Conservation (phyloP, 257 asterid genomes). For the Eustoma russellianum region DNA sequence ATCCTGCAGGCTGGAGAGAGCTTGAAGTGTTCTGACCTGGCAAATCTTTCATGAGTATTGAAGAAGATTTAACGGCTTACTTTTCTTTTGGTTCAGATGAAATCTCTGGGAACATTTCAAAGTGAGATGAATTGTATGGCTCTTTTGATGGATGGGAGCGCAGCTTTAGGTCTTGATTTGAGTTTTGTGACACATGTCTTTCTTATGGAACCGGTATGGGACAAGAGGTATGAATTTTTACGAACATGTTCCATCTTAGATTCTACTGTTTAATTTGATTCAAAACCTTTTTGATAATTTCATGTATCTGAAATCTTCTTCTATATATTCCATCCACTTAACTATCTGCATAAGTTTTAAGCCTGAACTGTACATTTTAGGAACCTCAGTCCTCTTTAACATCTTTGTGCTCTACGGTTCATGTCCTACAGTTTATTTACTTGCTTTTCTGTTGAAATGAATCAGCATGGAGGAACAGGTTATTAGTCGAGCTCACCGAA, state of each 20-base stretch:
- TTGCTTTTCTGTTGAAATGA: neutral
- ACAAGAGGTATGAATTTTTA: slow-evolving; percentile 57
- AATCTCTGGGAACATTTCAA: slow-evolving; percentile 74
- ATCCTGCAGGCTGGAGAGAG: too few species aligned
- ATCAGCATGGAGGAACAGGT: slow-evolving; percentile 98
- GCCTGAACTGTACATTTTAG: neutral
- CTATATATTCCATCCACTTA: neutral
- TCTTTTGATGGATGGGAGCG: slow-evolving; percentile 98
- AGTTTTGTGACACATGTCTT: slow-evolving; percentile 91
- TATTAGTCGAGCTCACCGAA: slow-evolving; percentile 97
- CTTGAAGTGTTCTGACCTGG: too few species aligned
- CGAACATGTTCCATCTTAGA: neutral
- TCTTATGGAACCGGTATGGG: slow-evolving; percentile 99
- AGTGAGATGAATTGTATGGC: slow-evolving; percentile 85
- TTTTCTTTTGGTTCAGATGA: slow-evolving; percentile 43
- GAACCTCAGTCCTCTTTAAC: too few species aligned
- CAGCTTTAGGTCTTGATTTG: slow-evolving; percentile 97
- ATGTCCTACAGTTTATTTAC: neutral
- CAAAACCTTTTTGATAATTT: neutral
- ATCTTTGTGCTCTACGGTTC: neutral
- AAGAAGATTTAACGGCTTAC: too few species aligned
- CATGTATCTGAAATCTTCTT: too few species aligned
- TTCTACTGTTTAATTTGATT: neutral
- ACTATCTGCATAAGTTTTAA: neutral
- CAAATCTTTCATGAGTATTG: too few species aligned